phyloP scores from a whole-genome alignment of 2,329 filamentous ascomycete genomes.

The Zymoseptoria tritici region DNA sequence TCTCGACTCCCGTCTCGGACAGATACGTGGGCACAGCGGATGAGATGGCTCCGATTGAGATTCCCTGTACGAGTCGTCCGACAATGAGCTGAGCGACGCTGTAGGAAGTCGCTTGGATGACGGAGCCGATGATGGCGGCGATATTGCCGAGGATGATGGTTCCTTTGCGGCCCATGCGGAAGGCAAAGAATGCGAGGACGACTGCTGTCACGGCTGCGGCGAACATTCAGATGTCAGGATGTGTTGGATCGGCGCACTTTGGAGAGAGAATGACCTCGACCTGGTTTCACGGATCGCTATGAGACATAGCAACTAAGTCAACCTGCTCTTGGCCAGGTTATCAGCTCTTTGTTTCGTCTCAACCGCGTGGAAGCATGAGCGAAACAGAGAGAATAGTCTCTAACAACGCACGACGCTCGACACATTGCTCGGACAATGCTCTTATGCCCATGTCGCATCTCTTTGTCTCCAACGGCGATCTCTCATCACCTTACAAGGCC shows the following conservation, averaged over 20 bases:
- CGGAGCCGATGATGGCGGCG: constrained; percentile 42
- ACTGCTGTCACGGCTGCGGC: constrained; percentile 32
- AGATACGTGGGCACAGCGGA: constrained; percentile 36
- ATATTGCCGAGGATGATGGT: constrained; percentile 40
- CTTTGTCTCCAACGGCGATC: background rate
- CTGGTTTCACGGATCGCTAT: too few relatives aligned
- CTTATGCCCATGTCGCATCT: background rate
- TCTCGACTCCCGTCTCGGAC: constrained; percentile 27
- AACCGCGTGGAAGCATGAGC: background rate
- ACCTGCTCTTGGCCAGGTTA: background rate
- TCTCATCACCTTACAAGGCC: background rate
- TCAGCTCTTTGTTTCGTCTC: background rate
- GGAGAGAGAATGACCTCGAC: too few relatives aligned
- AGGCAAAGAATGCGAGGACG: constrained; percentile 40
- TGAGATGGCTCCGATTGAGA: constrained; percentile 36
- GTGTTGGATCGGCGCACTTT: background rate
- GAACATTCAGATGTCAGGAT: constrained; percentile 18
- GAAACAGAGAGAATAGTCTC: background rate
- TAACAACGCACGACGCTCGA: background rate
- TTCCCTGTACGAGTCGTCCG: constrained; percentile 39
- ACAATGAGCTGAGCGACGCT: constrained; percentile 39
- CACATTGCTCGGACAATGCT: background rate
- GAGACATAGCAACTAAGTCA: too few relatives aligned
- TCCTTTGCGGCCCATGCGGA: constrained; percentile 42
- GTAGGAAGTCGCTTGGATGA: constrained; percentile 29